Evolutionary conservation across 2,329 filamentous ascomycete species (phyloP).

Genomic region (Emmonsia crescens): DNA sequence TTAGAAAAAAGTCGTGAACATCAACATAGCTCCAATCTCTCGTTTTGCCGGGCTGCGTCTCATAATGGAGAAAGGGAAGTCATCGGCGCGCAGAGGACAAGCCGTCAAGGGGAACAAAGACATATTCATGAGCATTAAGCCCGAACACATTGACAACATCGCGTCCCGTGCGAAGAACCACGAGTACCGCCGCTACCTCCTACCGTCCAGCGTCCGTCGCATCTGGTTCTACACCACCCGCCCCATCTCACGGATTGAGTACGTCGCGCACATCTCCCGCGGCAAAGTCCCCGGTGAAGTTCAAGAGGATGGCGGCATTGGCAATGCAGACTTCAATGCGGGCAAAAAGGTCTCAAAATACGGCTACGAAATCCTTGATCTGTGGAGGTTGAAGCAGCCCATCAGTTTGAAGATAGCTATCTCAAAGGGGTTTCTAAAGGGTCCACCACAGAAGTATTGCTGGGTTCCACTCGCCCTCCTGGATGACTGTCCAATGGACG

Average conservation of each 20-base stretch:
- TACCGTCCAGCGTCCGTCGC: slow-evolving; percentile 46
- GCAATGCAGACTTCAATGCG: not conserved
- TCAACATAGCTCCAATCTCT: too few relatives aligned
- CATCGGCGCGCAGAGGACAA: not conserved
- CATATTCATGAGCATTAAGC: slow-evolving; percentile 7
- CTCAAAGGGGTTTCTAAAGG: not conserved
- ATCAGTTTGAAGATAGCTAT: not conserved
- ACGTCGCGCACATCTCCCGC: not conserved
- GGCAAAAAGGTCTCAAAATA: not conserved
- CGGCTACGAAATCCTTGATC: not conserved
- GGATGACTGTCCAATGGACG: not conserved
- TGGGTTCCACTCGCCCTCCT: not conserved
- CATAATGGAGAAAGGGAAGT: not conserved
- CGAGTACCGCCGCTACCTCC: slow-evolving; percentile 46
- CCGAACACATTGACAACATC: slow-evolving; percentile 28
- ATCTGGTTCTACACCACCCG: slow-evolving; percentile 48
- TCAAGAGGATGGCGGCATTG: not conserved
- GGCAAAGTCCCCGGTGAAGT: not conserved
- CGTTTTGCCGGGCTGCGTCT: not conserved
- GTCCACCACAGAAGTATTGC: not conserved
- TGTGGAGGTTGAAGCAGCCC: not conserved
- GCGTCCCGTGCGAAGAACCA: slow-evolving; percentile 42
- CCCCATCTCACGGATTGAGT: not conserved
- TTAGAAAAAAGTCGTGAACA: too few relatives aligned
- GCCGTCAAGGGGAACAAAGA: slow-evolving; percentile 5